Conservation (phyloP, 192 early-diverging fungal genomes). For the Mortierella antarctica region DNA sequence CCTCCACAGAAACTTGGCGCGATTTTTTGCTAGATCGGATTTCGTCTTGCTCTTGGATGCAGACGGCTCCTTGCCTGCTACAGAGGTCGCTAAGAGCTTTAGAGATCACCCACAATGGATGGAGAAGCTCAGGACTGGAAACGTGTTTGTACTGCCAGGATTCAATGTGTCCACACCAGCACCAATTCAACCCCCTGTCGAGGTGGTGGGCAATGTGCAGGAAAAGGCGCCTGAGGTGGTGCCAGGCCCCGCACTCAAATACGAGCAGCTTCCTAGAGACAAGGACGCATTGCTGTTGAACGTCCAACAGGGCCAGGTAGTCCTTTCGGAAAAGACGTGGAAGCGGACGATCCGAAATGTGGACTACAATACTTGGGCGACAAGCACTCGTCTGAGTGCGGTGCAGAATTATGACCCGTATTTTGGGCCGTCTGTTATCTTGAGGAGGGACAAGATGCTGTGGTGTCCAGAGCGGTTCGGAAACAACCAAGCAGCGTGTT, state of each 20-base stretch:
- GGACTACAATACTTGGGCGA: constrained; percentile 57
- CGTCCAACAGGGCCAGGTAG: constrained; percentile 43
- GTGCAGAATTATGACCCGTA: constrained; percentile 69
- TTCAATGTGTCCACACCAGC: constrained; percentile 52
- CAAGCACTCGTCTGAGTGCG: constrained; percentile 48
- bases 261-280: constrained; percentile 34
- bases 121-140: constrained; percentile 55
- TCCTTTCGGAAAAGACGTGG: constrained; percentile 64
- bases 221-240: constrained; percentile 8
- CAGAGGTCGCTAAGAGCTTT: constrained; percentile 52
- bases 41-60: constrained; percentile 57
- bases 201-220: neutral
- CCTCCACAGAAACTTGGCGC: constrained; percentile 63
- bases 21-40: constrained; percentile 65
- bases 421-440: constrained; percentile 65
- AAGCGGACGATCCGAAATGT: constrained; percentile 63
- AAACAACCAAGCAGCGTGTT: constrained; percentile 65
- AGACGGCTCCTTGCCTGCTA: constrained; percentile 56
- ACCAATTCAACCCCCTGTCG: neutral
- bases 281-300: constrained; percentile 49
- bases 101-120: constrained; percentile 49
- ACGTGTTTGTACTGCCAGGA: constrained; percentile 64
- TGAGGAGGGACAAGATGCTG: constrained; percentile 58
- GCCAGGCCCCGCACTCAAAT: constrained; percentile 14
- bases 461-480: constrained; percentile 71